Conservation (phyloP, 169 alveolate genomes). For the Cryptosporidium muris region DNA sequence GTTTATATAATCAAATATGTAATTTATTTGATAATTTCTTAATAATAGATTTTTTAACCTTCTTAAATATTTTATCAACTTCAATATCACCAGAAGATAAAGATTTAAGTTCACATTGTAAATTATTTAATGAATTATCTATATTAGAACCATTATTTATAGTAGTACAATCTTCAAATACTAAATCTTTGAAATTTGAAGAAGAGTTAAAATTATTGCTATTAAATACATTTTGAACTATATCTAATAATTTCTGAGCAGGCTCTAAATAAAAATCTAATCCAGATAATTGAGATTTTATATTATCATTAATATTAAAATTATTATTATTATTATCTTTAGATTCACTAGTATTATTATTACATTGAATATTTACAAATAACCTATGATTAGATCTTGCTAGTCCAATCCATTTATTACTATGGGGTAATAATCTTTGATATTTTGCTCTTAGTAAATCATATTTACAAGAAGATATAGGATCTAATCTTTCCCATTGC, state of each 20-base stretch:
- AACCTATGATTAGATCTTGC: constrained; percentile 56
- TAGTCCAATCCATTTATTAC: constrained; percentile 64
- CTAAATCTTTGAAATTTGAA: background rate
- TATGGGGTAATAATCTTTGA: constrained; percentile 19
- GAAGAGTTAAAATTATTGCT: background rate
- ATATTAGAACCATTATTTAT: too few species aligned
- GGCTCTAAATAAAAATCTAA: constrained; percentile 45
- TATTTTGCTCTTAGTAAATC: constrained; percentile 46
- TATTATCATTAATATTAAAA: constrained; percentile 1
- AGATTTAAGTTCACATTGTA: too few species aligned
- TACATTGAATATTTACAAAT: background rate
- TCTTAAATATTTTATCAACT: too few species aligned
- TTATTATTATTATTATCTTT: background rate
- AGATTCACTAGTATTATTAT: background rate
- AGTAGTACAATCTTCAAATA: too few species aligned
- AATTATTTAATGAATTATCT: too few species aligned
- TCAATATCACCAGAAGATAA: too few species aligned
- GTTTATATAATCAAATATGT: background rate
- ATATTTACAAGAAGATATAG: constrained; percentile 44
- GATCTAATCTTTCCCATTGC: constrained; percentile 63
- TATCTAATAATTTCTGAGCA: constrained; percentile 26
- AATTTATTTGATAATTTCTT: too few species aligned
- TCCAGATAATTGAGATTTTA: constrained; percentile 42
- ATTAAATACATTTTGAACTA: constrained; percentile 33
- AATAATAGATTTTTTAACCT: too few species aligned